phyloP scores from a whole-genome alignment of 1,139 yeast genomes.

The Trichomonascaceae sp. region DNA sequence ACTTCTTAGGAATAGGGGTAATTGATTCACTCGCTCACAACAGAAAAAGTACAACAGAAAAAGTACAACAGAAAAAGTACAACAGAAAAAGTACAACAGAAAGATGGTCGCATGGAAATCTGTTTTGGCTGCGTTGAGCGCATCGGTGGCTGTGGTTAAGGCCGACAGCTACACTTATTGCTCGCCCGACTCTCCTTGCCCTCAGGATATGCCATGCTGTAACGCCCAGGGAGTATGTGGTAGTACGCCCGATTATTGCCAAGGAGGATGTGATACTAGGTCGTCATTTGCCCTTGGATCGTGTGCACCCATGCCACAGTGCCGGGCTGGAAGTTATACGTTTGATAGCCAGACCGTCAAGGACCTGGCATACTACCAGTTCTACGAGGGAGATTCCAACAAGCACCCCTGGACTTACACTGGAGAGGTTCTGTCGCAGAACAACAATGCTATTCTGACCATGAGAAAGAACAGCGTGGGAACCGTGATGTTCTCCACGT shows the following conservation, averaged over 20 bases:
- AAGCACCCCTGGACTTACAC: constrained; percentile 62
- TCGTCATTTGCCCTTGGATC: constrained; percentile 48
- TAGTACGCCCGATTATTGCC: constrained; percentile 52
- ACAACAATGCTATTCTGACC: constrained; percentile 46
- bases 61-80: no score
- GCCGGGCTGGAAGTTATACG: constrained; percentile 12
- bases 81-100: no score
- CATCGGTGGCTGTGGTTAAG: no score
- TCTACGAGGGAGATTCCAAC: constrained; percentile 59
- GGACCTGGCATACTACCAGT: constrained; percentile 27
- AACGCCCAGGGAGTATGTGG: constrained; percentile 81
- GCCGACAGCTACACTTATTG: no score
- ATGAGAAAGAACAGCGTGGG: constrained; percentile 73
- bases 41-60: no score
- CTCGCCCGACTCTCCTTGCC: constrained; percentile 33
- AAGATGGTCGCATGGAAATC: no score
- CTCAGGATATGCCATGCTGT: constrained; percentile 65
- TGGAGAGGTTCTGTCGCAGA: constrained; percentile 47
- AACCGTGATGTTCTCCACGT: constrained; percentile 67
- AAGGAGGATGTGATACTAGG: constrained; percentile 71
- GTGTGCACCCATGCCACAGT: constrained; percentile 49
- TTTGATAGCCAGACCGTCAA: constrained; percentile 17
- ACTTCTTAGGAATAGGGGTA: no score
- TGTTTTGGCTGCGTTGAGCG: no score
- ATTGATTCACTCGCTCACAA: no score